Base-by-base conservation (phyloP, 768 basidiomycete genomes). In the Amanita thiersii region DNA sequence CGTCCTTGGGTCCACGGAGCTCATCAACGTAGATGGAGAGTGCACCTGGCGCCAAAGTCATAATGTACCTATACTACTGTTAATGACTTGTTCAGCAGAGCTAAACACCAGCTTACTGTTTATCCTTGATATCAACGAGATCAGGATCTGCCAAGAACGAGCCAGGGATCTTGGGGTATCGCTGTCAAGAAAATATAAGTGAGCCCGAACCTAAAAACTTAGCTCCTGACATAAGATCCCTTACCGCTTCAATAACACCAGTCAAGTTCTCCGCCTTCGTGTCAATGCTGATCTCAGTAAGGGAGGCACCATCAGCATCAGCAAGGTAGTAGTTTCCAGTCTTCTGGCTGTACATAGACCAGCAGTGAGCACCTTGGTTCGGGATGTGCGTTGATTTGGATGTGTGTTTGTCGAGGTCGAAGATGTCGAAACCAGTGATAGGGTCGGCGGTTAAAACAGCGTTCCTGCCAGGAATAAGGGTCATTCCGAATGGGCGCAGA, bases 401-500 rank as follows among this genome's bases (percentile, higher is more conserved):
- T 48, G 20, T 49, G 4, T 56, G 45, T 39, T 44, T 14, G 41
- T 39, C 38, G 29, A 39, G 38, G 25, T 39, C 38, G 44, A 67
- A 59, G 40, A 68, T 58, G 42, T 63, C 62, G 44, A 61, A 63
- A 15, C 68, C 66, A 12, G 64, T 35, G 4, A 59, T 64, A 14
- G 68, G 59, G 41, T 70, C 66, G 0, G 64, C 64, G 2, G 63
- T 63, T 4, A 70, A 51, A 36, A 68, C 53, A 5, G 66, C 65
- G 26, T 64, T 61, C 55, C 61, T 62, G 14, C 60, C 60, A 47
- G 62, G 51, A 32, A 70, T 62, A 36, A 66, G 38, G 4, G 62
- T 64, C 67, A 73, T 64, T n/a, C 65, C 65, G 61, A 75, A 75
- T 1, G 72, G 72, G 12, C 72, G 61, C 1, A 68, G 53, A 4